Conservation (phyloP, 495 filamentous ascomycete species). For the Viridothelium virens region DNA sequence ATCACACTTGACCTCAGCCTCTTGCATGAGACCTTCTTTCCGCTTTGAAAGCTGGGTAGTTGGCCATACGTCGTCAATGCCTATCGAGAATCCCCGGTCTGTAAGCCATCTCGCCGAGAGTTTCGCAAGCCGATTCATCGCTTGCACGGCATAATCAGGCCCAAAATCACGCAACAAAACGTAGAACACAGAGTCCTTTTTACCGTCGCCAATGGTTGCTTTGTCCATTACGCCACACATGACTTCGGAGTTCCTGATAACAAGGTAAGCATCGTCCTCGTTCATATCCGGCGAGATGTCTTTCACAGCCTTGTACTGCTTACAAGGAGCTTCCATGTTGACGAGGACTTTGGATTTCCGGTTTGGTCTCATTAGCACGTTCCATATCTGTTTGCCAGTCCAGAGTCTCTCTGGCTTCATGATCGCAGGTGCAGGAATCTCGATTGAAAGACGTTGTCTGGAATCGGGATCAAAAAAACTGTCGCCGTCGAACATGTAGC, state of each 20-base stretch:
- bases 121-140: constrained; percentile 91
- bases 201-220: constrained; percentile 85
- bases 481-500: constrained; percentile 84
- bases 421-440: constrained; percentile 78
- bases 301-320: constrained; percentile 58
- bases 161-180: constrained; percentile 92
- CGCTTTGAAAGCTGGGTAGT: constrained; percentile 54
- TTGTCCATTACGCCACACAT: constrained; percentile 99
- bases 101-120: constrained; percentile 81
- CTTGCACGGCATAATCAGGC: constrained; percentile 74
- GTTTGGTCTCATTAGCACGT: constrained; percentile 88
- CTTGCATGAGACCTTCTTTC: constrained; percentile 68
- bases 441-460: constrained; percentile 50
- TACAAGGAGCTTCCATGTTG: constrained; percentile 88
- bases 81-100: constrained; percentile 91
- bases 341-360: constrained; percentile 68
- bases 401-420: constrained; percentile 80
- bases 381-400: constrained; percentile 98
- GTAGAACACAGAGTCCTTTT: constrained; percentile 97
- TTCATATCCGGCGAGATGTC: constrained; percentile 60
- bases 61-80: constrained; percentile 88
- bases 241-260: constrained; percentile 90
- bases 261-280: constrained; percentile 76
- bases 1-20: constrained; percentile 75
- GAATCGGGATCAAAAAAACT: constrained; percentile 31